Evolutionary conservation across 345 rosid genomes (phyloP), one percentile per base, ranked within the genome.

Genomic region (Eucalyptus decipiens): DNA sequence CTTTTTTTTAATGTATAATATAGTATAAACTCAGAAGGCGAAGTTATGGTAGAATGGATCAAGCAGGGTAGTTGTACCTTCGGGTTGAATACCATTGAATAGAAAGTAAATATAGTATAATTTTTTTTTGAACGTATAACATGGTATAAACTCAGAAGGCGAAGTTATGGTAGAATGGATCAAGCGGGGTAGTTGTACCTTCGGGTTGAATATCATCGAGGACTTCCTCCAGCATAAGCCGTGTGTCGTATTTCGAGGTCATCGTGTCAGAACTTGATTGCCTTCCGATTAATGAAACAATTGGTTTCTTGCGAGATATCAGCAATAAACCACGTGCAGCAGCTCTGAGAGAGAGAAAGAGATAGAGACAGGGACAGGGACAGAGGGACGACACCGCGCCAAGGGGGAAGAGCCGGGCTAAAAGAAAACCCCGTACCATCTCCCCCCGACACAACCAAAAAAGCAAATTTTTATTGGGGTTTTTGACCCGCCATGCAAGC

Each of bases 401-500:
- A 49, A 89, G 83, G 88, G 85, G 87, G 90, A 69, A 89, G 90
- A 86, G 88, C 88, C 90, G 85, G 90, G 90, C 88, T 86, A 86
- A 86, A 86, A 89, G 80, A 88, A 49, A 67, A 72, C 58, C 90
- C 90, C 85, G 85, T 65, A 45, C 90, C 90, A 89, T 89, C 90
- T 89, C 83, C 69, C 87, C 90, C 88, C 83, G 43, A 48, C 56
- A 65, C 86, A 69, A 60, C 51, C 51, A 65, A 86, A 86, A 86
- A 28, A 49, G 10, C 34, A 89, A 76, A 48, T 17, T 86, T 85
- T 89, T 58, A 83, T 89, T 83, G 62, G 88, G 52, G 43, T 51
- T 88, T 90, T 89, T 65, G 89, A 87, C 91, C 94, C 87, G 91
- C 93, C 90, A 92, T 87, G 90, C 87, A 69, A 89, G 91, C 91